Base-by-base conservation (phyloP, 2,329 filamentous ascomycete species). In the Phialophora tarda region DNA sequence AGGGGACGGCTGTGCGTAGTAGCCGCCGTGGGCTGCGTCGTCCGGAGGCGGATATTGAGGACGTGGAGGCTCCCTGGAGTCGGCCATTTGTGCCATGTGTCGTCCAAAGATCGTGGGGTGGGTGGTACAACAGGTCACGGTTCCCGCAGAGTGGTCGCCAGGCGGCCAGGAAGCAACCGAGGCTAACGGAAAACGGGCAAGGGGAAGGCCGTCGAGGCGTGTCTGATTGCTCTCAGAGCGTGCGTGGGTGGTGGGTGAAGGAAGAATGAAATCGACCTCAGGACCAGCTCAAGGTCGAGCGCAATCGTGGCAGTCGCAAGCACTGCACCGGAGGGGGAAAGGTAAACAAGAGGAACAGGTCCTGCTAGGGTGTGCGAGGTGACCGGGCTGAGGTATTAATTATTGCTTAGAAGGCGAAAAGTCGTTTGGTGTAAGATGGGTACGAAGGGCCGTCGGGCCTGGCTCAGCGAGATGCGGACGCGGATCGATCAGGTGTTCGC, bases 31-130 rank as follows among this genome's bases (percentile, higher is more conserved):
- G 58, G 54, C 62, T 21, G 66, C 58, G 38, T 71, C 68, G 44
- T 72, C 71, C 58, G 66, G 68, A 51, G 71, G 68, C 51, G 68
- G 68, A 59, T 72, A 72, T 50, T 68, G 67, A 64, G 69, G 66
- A 17, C 69, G 68, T 57, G 62, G 65, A 59, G 68, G 23, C 23
- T 70, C 68, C 60, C 68, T 65, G 12, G 68, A 57, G 53, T 72
- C 70, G 53, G 66, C 71, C 64, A 70, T 73, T 66, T 71, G 70
- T 57, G 71, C 71, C 71, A 73, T 73, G 64, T 17, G 51, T 55
- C 44, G 32, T 58, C 64, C 63, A 66, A 69, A 30, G 64, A 61
- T 65, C 58, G 58, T 61, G 50, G 47, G 53, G 54, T 69, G 63
- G 47, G 66, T 67, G 62, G 59, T 64, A 62, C 56, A 69, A 30